Conservation (phyloP, 345 rosid species). For the Acer negundo region DNA sequence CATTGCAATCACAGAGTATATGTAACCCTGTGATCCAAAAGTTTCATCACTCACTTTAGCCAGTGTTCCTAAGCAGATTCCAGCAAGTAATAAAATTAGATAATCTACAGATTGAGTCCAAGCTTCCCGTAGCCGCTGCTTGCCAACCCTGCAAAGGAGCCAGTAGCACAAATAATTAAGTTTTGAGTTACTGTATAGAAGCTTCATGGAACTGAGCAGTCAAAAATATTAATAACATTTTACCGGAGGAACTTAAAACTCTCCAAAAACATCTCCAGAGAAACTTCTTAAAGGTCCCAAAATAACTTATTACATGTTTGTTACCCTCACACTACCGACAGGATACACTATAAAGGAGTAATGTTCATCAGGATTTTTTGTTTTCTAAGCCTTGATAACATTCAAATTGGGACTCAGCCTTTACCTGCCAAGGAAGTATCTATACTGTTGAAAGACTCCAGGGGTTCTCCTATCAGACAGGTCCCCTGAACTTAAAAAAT, state of each 20-base stretch:
- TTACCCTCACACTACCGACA: background rate
- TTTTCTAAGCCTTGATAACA: background rate
- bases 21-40: slow-evolving; percentile 87
- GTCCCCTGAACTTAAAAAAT: slow-evolving; percentile 56
- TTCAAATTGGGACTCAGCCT: slow-evolving; percentile 1
- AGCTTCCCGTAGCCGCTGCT: slow-evolving; percentile 92
- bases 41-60: slow-evolving; percentile 99
- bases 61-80: slow-evolving; percentile 96
- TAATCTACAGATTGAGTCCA: slow-evolving; percentile 90
- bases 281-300: background rate
- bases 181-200: background rate
- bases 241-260: background rate
- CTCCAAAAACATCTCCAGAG: background rate
- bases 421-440: slow-evolving; percentile 94
- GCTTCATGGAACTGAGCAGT: background rate
- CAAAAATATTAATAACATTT: background rate
- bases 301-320: background rate
- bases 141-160: slow-evolving; percentile 61
- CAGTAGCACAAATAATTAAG: background rate
- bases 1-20: slow-evolving; percentile 91
- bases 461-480: slow-evolving; percentile 72
- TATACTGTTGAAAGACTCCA: slow-evolving; percentile 66
- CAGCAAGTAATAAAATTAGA: slow-evolving; percentile 84
- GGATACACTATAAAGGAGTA: background rate
- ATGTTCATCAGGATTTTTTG: background rate